Evolutionary conservation across 1,284 basidiomycete genomes (phyloP), one percentile per base, ranked within the genome.

Genomic region (Malassezia restricta): DNA sequence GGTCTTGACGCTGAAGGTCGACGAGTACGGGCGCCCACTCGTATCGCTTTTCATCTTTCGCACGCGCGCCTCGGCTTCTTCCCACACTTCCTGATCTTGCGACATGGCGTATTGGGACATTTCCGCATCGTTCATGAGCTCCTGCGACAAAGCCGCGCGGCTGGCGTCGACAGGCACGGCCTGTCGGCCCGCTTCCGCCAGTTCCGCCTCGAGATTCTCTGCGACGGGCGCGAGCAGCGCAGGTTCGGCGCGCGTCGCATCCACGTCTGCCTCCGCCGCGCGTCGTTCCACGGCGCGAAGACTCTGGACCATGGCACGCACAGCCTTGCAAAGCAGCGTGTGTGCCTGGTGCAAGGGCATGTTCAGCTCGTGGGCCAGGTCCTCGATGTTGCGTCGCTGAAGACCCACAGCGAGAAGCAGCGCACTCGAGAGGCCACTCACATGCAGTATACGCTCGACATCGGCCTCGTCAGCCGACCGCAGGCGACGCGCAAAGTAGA

Each of bases 311-410:
- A 95, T 80, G 75, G 90, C 87, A 48, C 88, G 82, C 47, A 96
- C 77, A 30, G 89, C 79, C 76, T 98, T 96, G 63, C 84, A 84
- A 73, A 98, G 91, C 35, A 96, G 78, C 0, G 92, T 91, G 12
- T 98, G 79, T 0, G 82, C 80, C 74, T 98, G 92, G 3, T 84
- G 84, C 20, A 88, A 82, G 0, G 87, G 85, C 0, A 96, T 76
- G 20, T 83, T 81, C 17, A 98, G 78, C 47, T 72, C 70, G 12
- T 41, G 49, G 6, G 54, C 59, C 11, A 64, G 54, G 45, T 87
- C 86, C 67, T 96, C 91, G 38, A 96, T 81, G 2, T 81, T 79
- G 76, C 98, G 96, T 43, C 88, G 79, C 75, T 99, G 94, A 55
- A 92, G 74, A 0, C 94, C 94, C 44, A 98, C 78, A 0, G 87